These are phyloP conservation scores for Corylus heterophylla DNA, from an alignment of 306 rosid species.

Conservation along the genomic window DNA sequence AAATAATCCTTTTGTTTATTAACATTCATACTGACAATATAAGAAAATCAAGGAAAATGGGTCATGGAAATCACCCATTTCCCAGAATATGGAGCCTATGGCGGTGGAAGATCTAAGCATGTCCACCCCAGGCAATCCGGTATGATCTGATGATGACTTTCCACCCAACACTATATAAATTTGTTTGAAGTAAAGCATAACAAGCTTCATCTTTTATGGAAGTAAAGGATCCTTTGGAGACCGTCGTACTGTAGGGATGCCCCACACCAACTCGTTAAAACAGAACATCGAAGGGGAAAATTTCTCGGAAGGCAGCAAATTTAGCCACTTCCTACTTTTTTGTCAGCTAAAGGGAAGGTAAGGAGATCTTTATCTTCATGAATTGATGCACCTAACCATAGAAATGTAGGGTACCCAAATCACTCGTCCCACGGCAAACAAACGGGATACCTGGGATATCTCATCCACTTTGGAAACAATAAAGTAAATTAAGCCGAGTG, in stretches of 20 bases:
- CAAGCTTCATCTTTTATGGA: not conserved
- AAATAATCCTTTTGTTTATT: not conserved
- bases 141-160: not conserved
- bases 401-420: not conserved
- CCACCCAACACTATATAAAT: not conserved
- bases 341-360: conserved; percentile 5
- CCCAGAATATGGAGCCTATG: not conserved
- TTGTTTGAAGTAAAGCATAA: not conserved
- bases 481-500: conserved; percentile 17
- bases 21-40: not conserved
- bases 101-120: no score
- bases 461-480: conserved; percentile 36
- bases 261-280: conserved; percentile 30
- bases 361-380: not conserved
- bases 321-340: conserved; percentile 19
- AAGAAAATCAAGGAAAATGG: not conserved
- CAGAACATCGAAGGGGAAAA: conserved; percentile 33
- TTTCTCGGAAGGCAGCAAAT: conserved; percentile 29
- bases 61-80: not conserved
- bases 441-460: conserved; percentile 52
- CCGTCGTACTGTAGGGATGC: conserved; percentile 29
- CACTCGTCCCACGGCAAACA: conserved; percentile 11
- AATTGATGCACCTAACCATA: not conserved
- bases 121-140: not conserved
- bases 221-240: conserved; percentile 26